Evolutionary conservation across 306 rosid genomes (phyloP).

Genomic region (Rosa lucieae): DNA sequence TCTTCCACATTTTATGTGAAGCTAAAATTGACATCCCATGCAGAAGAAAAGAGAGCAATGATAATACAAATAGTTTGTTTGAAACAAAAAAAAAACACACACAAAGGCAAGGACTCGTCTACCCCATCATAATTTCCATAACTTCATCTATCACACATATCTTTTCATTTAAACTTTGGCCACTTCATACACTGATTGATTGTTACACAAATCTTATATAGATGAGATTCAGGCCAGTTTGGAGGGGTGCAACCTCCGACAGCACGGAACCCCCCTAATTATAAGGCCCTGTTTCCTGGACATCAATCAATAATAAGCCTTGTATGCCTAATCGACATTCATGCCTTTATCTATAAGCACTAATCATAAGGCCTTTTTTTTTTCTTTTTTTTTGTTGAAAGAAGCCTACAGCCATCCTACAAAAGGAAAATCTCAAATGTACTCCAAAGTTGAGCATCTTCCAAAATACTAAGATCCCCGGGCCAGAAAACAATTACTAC

Average conservation of each 20-base stretch:
- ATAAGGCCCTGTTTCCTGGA: background rate
- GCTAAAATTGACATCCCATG: slow-evolving; percentile 36
- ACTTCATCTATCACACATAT: background rate
- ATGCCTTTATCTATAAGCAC: background rate
- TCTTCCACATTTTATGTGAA: slow-evolving; percentile 62
- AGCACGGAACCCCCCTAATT: background rate
- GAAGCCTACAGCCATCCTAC: background rate
- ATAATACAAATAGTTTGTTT: background rate
- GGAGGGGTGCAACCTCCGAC: background rate
- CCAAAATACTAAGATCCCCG: slow-evolving; percentile 38
- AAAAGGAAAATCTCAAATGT: slow-evolving; percentile 6
- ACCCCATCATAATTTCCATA: background rate
- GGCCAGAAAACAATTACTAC: slow-evolving; percentile 52
- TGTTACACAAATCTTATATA: background rate
- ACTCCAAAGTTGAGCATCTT: slow-evolving; percentile 18
- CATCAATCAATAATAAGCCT: background rate
- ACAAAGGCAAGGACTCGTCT: background rate
- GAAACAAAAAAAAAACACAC: background rate
- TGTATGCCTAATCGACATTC: background rate
- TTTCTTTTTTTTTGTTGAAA: background rate
- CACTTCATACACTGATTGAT: background rate
- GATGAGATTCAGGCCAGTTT: background rate
- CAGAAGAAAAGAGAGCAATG: slow-evolving; percentile 4
- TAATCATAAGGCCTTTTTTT: background rate
- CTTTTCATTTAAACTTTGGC: background rate